Evolutionary conservation across 2,329 filamentous ascomycete species (phyloP).

Genomic region (Myriosclerotinia curreyana): DNA sequence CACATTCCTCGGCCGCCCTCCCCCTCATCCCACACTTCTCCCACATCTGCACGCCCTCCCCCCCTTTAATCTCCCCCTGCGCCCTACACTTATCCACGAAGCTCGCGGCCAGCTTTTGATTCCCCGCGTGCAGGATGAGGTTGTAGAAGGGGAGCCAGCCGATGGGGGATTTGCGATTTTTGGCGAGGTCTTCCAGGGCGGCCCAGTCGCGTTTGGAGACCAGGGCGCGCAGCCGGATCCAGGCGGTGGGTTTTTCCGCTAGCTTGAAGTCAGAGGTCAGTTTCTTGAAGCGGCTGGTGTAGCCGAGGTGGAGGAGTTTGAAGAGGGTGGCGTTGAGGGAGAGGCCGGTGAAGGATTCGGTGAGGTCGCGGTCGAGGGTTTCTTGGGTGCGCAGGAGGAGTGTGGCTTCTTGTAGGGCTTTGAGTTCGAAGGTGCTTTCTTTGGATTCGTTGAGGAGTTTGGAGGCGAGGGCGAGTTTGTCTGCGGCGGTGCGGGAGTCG

Average conservation of each 20-base stretch:
- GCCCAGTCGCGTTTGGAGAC: slow-evolving; percentile 89
- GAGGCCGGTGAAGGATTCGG: slow-evolving; percentile 71
- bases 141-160: slow-evolving; percentile 97
- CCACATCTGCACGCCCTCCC: slow-evolving; percentile 66
- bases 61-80: slow-evolving; percentile 83
- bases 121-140: slow-evolving; percentile 81
- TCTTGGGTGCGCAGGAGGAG: slow-evolving; percentile 84
- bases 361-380: slow-evolving; percentile 78
- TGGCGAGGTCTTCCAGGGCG: slow-evolving; percentile 82
- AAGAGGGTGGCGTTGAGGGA: slow-evolving; percentile 91
- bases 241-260: slow-evolving; percentile 85
- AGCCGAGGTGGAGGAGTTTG: slow-evolving; percentile 77
- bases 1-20: slow-evolving; percentile 88
- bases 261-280: slow-evolving; percentile 91
- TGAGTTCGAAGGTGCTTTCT: slow-evolving; percentile 71
- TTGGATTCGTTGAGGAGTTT: slow-evolving; percentile 82
- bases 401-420: slow-evolving; percentile 74
- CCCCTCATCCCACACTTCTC: slow-evolving; percentile 88
- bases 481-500: slow-evolving; percentile 65
- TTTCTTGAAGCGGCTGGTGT: slow-evolving; percentile 81
- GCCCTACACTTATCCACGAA: slow-evolving; percentile 99
- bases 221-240: slow-evolving; percentile 79
- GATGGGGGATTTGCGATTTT: slow-evolving; percentile 80
- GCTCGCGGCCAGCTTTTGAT: slow-evolving; percentile 77
- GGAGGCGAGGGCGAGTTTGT: slow-evolving; percentile 84